Evolutionary conservation across 2,329 filamentous ascomycete species (phyloP), one percentile per base, ranked within the genome.

Genomic region (Aspergillus alliaceus): DNA sequence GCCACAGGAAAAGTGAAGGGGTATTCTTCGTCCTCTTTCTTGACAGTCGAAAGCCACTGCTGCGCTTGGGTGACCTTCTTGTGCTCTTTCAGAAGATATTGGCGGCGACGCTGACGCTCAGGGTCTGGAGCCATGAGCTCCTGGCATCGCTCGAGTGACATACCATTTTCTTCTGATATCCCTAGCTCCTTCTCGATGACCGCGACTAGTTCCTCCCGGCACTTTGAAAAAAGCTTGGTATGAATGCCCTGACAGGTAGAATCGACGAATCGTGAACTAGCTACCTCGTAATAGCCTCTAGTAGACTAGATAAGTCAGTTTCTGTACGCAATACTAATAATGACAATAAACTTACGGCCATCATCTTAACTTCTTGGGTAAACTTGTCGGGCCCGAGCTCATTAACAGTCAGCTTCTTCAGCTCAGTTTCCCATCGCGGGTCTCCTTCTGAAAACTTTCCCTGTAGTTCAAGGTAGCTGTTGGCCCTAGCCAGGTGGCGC

Each of bases 231-330:
- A 1, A 78, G 53, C 40, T 72, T 75, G 3, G 66, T 68, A 35
- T 75, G 63, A 0, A 74, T 70, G 1, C 66, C 66, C 58, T 77
- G 74, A 27, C 74, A 77, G 2, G 76, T 65, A 0, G 69, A 67
- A 51, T 78, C 76, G 0, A 76, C 56, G 35, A 76, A 77, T 6
- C 75, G 69, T 2, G 67, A 66, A 47, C 70, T 72, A 0, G 75
- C 75, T 22, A 77, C 63, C 6, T 75, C 70, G 34, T 78, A 78
- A 31, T 78, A 77, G 0, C 69, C 75, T 3, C 72, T 61, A 1
- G 69, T 65, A 4, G 62, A 69, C 75, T 76, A 59, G 50, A 29
- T 47, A n/a, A 44, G 46, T 67, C 55, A 64, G 56, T 20, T 20
- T n/a, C n/a, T 44, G 14, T 11, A 15, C 24, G 4, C 8, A 34